Evolutionary conservation across 495 filamentous ascomycete species (phyloP).

Genomic region (Bathelium albidoporum): DNA sequence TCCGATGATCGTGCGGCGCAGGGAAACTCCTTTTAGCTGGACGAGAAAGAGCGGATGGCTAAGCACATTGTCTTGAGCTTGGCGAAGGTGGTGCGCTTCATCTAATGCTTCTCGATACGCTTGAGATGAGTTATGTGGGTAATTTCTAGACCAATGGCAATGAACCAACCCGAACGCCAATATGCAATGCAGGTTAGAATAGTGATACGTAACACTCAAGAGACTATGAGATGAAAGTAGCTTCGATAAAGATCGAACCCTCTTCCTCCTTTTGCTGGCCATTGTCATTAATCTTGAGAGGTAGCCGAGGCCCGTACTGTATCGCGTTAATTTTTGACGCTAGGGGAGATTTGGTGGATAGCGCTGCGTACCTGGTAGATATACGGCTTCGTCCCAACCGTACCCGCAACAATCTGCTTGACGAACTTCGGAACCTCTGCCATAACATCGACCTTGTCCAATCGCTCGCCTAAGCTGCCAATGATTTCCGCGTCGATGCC

Average conservation of each 20-base stretch:
- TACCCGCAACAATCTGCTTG: constrained; percentile 78
- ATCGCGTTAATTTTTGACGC: constrained; percentile 1
- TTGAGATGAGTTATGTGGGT: too few relatives aligned
- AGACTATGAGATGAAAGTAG: constrained; percentile 73
- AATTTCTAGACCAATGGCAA: background rate
- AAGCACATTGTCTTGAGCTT: too few relatives aligned
- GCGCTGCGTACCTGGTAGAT: constrained; percentile 73
- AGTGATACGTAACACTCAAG: background rate
- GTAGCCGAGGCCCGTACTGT: constrained; percentile 59
- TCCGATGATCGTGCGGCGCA: too few relatives aligned
- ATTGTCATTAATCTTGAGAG: constrained; percentile 72
- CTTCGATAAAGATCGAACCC: constrained; percentile 69
- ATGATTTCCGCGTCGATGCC: constrained; percentile 66
- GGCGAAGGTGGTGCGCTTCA: too few relatives aligned
- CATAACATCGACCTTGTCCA: constrained; percentile 92
- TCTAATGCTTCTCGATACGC: too few relatives aligned
- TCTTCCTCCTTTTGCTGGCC: constrained; percentile 66
- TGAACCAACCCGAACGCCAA: background rate
- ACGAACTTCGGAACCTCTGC: constrained; percentile 90
- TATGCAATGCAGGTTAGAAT: background rate
- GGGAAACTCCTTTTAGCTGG: too few relatives aligned
- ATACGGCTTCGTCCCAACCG: constrained; percentile 86
- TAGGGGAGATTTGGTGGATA: background rate
- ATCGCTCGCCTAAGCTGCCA: constrained; percentile 54
- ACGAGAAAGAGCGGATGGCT: too few relatives aligned